Conservation (phyloP, 2,329 filamentous ascomycete species). For the Ramichloridium luteum region DNA sequence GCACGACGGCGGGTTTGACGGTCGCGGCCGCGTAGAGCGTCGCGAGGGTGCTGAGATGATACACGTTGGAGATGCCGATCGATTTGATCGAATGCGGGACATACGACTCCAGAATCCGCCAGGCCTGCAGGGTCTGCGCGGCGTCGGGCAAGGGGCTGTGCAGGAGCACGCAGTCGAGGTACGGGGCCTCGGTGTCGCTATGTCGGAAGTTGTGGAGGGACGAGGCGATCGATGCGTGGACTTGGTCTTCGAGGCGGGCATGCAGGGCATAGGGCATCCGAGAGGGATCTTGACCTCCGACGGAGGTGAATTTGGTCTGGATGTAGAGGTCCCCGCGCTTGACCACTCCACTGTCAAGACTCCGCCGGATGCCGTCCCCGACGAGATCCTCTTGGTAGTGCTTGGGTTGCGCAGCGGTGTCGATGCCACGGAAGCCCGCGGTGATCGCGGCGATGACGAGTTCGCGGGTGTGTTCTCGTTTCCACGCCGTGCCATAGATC, state of each 20-base stretch:
- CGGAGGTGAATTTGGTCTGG: conserved; percentile 72
- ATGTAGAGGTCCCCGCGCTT: conserved; percentile 53
- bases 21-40: conserved; percentile 36
- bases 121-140: conserved; percentile 48
- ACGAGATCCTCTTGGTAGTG: conserved; percentile 67
- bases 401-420: conserved; percentile 62
- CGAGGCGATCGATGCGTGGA: conserved; percentile 52
- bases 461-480: conserved; percentile 53
- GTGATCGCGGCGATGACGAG: conserved; percentile 58
- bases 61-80: conserved; percentile 66
- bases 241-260: conserved; percentile 49
- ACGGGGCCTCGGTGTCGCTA: conserved; percentile 29
- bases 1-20: conserved; percentile 51
- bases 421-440: conserved; percentile 59
- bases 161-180: conserved; percentile 48
- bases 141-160: conserved; percentile 44
- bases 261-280: conserved; percentile 50
- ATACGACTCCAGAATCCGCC: conserved; percentile 53
- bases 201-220: conserved; percentile 51
- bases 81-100: conserved; percentile 52
- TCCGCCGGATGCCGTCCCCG: conserved; percentile 51
- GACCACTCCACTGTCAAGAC: conserved; percentile 48
- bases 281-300: conserved; percentile 45
- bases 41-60: conserved; percentile 41
- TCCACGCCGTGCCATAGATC: conserved; percentile 81